A percentile compares a stretch with the other conserved stretches of the same genome.
Conservation (phyloP, 1,284 basidiomycete species). For the Boletellus sp. region DNA sequence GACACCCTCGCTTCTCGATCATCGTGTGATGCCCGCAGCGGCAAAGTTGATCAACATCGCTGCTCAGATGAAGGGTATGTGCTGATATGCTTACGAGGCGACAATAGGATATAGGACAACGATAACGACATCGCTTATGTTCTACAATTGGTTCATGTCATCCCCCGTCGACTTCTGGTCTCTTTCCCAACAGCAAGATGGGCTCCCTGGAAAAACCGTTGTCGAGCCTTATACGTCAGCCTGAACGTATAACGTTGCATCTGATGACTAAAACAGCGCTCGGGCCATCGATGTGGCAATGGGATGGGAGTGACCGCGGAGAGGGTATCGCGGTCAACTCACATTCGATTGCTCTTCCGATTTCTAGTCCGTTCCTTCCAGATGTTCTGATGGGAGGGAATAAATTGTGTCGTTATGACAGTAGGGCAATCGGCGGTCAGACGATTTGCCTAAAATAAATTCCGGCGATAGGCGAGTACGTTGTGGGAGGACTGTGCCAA, state of each 20-base stretch:
- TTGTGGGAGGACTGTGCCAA: background rate
- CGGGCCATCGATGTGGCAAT: background rate
- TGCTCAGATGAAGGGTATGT: constrained; percentile 23
- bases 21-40: constrained; percentile 8
- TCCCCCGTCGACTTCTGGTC: background rate
- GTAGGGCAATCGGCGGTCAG: background rate
- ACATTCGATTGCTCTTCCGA: constrained; percentile 9
- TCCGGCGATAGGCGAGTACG: background rate
- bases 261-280: constrained; percentile 19
- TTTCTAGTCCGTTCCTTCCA: constrained; percentile 14
- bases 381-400: constrained; percentile 13
- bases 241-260: background rate
- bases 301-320: background rate
- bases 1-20: constrained; percentile 18
- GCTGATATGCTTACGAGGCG: constrained; percentile 8
- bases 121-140: constrained; percentile 24
- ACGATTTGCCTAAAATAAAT: background rate
- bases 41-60: constrained; percentile 26
- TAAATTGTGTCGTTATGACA: constrained; percentile 10
- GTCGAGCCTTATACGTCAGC: constrained; percentile 16
- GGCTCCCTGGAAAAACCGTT: background rate
- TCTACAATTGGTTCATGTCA: background rate
- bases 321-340: background rate
- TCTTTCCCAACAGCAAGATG: background rate
- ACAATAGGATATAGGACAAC: constrained; percentile 15